phyloP scores from a whole-genome alignment of 139 green algal genomes.

The Chlorella sp. region DNA sequence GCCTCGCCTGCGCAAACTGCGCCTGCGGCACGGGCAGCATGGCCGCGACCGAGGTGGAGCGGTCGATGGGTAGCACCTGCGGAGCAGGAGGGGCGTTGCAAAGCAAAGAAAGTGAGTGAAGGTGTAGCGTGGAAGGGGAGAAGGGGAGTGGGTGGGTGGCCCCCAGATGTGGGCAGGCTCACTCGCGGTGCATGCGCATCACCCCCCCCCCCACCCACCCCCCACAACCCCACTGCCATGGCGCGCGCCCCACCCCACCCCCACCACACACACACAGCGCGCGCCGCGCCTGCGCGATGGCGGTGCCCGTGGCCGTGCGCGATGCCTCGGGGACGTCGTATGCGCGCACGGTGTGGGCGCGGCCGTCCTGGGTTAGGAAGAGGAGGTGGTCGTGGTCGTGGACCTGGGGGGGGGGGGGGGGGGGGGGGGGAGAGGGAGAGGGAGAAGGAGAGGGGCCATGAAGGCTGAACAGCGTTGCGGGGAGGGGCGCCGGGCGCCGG shows the following conservation, averaged over 20 bases:
- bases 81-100: not conserved
- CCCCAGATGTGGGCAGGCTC: not conserved
- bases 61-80: slow-evolving; percentile 64
- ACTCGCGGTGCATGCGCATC: not conserved
- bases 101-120: too few species aligned
- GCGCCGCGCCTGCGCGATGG: slow-evolving; percentile 35
- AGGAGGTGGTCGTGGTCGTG: slow-evolving; percentile 79
- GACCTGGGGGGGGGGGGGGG: slow-evolving; percentile 11
- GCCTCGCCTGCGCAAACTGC: too few species aligned
- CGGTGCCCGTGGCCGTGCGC: slow-evolving; percentile 54
- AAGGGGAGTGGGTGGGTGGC: not conserved
- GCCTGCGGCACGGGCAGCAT: slow-evolving; percentile 71
- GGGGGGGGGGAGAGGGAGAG: not conserved
- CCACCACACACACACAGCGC: too few species aligned
- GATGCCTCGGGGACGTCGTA: slow-evolving; percentile 72
- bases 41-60: slow-evolving; percentile 48
- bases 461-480: too few species aligned
- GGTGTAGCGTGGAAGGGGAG: not conserved
- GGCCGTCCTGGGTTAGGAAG: slow-evolving; percentile 74
- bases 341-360: slow-evolving; percentile 60
- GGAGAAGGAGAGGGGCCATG: not conserved
- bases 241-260: not conserved
- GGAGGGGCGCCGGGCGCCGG: too few species aligned
- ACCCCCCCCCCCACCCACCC: not conserved
- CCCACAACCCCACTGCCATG: not conserved